A percentile compares a stretch with the other conserved stretches of the same genome.
Conservation (phyloP, 2,329 filamentous ascomycete genomes). For the Verticillium isaacii region DNA sequence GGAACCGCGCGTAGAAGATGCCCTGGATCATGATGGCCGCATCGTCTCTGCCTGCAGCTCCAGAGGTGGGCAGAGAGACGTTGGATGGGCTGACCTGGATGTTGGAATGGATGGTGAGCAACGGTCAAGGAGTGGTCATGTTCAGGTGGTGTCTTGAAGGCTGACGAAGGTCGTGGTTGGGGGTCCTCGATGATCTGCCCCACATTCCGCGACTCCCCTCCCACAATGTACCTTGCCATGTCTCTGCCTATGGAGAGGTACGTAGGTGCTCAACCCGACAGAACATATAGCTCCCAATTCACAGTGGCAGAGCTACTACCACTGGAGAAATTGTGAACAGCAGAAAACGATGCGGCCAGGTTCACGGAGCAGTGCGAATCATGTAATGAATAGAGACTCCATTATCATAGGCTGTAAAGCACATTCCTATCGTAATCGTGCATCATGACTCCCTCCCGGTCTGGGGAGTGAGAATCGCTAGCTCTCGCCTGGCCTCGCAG, state of each 20-base stretch:
- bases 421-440: neutral
- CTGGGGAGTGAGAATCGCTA: neutral
- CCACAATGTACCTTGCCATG: too few species aligned
- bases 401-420: neutral
- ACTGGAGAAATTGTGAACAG: too few species aligned
- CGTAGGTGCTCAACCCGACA: neutral
- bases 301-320: too few species aligned
- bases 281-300: too few species aligned
- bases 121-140: neutral
- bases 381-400: neutral
- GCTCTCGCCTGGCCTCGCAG: neutral
- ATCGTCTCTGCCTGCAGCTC: constrained; percentile 2
- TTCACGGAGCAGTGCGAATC: neutral
- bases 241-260: too few species aligned
- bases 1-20: constrained; percentile 67
- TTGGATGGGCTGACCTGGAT: neutral
- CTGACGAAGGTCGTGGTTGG: neutral
- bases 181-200: neutral
- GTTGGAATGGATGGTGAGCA: neutral
- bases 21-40: constrained; percentile 55
- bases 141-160: neutral
- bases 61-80: neutral
- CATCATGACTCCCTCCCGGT: neutral
- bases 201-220: neutral
- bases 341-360: neutral